phyloP scores from a whole-genome alignment of 495 filamentous ascomycete species.

The Xylaria palmicola region DNA sequence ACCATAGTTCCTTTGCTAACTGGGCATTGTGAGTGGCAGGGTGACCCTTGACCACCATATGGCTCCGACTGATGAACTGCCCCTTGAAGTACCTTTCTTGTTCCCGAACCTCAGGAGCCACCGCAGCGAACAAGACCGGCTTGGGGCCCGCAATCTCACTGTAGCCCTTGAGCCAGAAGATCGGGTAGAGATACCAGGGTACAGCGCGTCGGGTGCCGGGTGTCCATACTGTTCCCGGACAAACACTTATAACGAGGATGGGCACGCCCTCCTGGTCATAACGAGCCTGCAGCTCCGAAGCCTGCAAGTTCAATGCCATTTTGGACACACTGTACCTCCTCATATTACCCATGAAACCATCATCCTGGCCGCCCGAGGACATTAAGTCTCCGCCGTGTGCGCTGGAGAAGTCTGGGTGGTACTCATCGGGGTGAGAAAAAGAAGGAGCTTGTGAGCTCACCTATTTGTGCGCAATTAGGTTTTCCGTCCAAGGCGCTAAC shows the following conservation, averaged over 20 bases:
- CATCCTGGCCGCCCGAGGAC: background rate
- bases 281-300: slow-evolving; percentile 22
- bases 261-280: slow-evolving; percentile 19
- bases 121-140: slow-evolving; percentile 3
- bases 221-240: slow-evolving; percentile 22
- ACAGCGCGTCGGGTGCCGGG: background rate
- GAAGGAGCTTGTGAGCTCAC: background rate
- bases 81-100: slow-evolving; percentile 7
- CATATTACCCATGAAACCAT: slow-evolving; percentile 1
- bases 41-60: slow-evolving; percentile 5
- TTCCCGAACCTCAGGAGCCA: background rate
- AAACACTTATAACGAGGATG: slow-evolving; percentile 16
- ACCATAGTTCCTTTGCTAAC: background rate
- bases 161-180: slow-evolving; percentile 1
- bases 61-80: slow-evolving; percentile 3
- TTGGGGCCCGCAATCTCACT: slow-evolving; percentile 5
- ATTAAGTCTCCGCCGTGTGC: background rate
- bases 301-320: slow-evolving; percentile 24
- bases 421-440: background rate
- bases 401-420: background rate
- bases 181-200: background rate
- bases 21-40: background rate
- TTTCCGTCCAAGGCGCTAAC: too few relatives aligned
- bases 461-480: background rate
- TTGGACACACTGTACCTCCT: slow-evolving; percentile 22